phyloP scores from a whole-genome alignment of 2,329 filamentous ascomycete genomes.

The Epicoccum nigrum region DNA sequence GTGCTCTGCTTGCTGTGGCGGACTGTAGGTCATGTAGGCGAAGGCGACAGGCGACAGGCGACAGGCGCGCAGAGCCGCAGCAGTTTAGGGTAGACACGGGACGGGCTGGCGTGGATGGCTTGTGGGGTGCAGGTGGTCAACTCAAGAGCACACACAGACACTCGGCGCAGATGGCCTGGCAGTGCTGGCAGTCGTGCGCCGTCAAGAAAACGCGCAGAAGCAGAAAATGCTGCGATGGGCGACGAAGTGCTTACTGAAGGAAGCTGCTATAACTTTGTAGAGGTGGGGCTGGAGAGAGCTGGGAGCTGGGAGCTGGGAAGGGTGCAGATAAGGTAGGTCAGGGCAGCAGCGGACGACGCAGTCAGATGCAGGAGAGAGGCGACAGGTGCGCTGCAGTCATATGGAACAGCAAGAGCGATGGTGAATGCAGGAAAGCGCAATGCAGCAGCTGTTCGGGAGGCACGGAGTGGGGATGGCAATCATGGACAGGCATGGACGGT shows the following conservation, averaged over 20 bases:
- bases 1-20: constrained; percentile 62
- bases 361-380: constrained; percentile 3
- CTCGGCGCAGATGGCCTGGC: constrained; percentile 12
- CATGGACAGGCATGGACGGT: constrained; percentile 8
- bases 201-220: constrained; percentile 5
- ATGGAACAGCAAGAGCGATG: constrained; percentile 19
- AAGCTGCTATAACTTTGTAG: constrained; percentile 19
- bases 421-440: constrained; percentile 19
- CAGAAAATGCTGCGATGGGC: constrained; percentile 7
- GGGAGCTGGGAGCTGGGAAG: no score
- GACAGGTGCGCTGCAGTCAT: constrained; percentile 20
- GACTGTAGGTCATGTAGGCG: constrained; percentile 53
- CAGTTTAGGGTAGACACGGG: neutral
- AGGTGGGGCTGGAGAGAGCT: constrained; percentile 15
- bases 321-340: constrained; percentile 19
- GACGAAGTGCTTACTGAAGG: constrained; percentile 18
- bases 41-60: no score
- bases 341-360: constrained; percentile 6
- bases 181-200: constrained; percentile 6
- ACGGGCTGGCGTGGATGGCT: constrained; percentile 15
- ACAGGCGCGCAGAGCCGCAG: constrained; percentile 24
- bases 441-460: constrained; percentile 28
- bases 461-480: constrained; percentile 12
- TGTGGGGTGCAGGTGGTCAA: neutral
- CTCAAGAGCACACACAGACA: constrained; percentile 14